Evolutionary conservation across 2,329 filamentous ascomycete species (phyloP), one percentile per base, ranked within the genome.

Genomic region (Clonostachys rosea): DNA sequence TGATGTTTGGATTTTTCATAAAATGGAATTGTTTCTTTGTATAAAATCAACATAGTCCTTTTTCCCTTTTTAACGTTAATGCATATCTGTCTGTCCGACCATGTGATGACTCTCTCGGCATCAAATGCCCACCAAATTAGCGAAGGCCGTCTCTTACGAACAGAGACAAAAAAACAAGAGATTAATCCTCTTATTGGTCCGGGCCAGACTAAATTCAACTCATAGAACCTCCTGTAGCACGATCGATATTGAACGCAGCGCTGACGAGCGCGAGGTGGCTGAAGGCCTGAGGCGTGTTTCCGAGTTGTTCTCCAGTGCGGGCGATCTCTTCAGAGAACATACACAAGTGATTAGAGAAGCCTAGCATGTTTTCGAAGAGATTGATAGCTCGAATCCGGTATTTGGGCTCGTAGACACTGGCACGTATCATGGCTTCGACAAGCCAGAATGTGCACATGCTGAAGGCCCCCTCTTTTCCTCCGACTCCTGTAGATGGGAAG

Each of bases 381-480:
- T 79, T 85, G 54, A 87, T 74, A 7, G 87, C 80, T 11, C 75
- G 70, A 12, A 70, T 62, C 17, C 84, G 68, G 54, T 87, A 87
- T 52, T 79, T 83, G n/a, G 71, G 70, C 53, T 87, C 81, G 61
- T 86, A 85, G 43, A 74, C 68, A 54, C 77, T 69, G 53, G 86
- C 86, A 34, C 87, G 76, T 33, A 86, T 88, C 66, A 91, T 76
- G 20, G 87, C 86, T 65, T 91, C 87, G 12, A 91, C 85, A 1
- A 90, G 78, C 87, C 87, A 91, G 62, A 91, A 91, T 1, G 86
- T 91, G 59, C 86, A 89, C 86, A 91, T 90, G 58, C 78, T 83
- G 60, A 91, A 91, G 17, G 86, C 86, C 18, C 87, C 87, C 65
- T 91, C 87, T 45, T 78, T 74, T 16, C 87, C 87, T 36, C 86